Percentiles rank a stretch among this genome's conserved stretches.
Conservation (phyloP, 2,329 filamentous ascomycete species). For the Fusarium miscanthi region DNA sequence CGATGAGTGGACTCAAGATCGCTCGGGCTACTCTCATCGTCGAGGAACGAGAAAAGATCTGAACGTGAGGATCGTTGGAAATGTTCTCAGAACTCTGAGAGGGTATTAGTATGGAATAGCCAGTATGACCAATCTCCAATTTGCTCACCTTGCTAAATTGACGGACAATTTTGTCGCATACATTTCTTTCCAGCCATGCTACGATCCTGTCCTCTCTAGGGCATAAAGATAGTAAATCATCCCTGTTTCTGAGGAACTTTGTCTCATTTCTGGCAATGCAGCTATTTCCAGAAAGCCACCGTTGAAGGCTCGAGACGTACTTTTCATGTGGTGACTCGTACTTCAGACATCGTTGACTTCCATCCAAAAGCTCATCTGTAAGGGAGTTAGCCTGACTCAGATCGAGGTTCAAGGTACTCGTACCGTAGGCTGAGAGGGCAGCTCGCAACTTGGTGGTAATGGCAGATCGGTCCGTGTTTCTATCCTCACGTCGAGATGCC, state of each 20-base stretch:
- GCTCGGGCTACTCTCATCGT: neutral
- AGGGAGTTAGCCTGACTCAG: too few relatives aligned
- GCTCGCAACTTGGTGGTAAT: neutral
- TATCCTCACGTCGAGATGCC: neutral
- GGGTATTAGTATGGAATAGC: neutral
- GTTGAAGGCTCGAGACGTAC: neutral
- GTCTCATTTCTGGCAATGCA: neutral
- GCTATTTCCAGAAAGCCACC: neutral
- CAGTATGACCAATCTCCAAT: fast-evolving
- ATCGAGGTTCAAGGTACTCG: too few relatives aligned
- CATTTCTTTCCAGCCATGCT: neutral
- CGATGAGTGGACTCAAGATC: neutral
- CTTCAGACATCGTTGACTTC: neutral
- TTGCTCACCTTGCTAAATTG: neutral
- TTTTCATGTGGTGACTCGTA: neutral
- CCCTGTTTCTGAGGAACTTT: neutral
- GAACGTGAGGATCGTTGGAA: neutral
- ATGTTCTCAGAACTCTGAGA: neutral
- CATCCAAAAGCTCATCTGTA: neutral
- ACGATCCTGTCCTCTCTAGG: neutral
- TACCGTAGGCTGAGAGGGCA: neutral
- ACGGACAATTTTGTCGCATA: neutral
- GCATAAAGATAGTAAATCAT: neutral
- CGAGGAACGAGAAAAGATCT: neutral
- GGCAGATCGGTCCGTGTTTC: neutral